phyloP scores from a whole-genome alignment of 257 asterid species.

The Dorcoceras hygrometricum region DNA sequence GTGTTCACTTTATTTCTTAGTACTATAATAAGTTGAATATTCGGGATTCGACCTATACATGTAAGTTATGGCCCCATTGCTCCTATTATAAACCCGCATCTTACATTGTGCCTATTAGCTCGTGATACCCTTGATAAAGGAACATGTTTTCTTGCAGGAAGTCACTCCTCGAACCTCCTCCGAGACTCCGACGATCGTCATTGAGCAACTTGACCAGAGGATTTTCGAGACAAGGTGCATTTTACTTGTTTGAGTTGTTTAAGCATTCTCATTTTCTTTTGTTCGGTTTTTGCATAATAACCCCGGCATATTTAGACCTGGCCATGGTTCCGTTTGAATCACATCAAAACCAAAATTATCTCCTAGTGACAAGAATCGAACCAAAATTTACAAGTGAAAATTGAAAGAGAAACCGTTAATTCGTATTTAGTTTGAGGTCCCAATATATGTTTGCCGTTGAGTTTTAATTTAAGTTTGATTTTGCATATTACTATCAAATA shows the following conservation, averaged over 20 bases:
- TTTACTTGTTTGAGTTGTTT: too few species aligned
- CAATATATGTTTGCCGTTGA: too few species aligned
- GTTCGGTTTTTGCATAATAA: not conserved
- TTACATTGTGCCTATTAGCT: not conserved
- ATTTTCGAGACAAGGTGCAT: conserved; percentile 49
- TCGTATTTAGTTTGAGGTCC: too few species aligned
- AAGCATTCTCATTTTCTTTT: not conserved
- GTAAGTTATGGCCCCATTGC: not conserved
- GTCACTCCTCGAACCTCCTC: conserved; percentile 32
- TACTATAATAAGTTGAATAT: not conserved
- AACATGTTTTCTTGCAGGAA: conserved; percentile 39
- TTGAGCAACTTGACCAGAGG: conserved; percentile 68
- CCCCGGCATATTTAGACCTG: not conserved
- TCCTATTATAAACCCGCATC: not conserved
- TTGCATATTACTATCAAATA: too few species aligned
- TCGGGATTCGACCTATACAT: not conserved
- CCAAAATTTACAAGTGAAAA: too few species aligned
- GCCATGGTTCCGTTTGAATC: too few species aligned
- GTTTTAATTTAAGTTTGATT: too few species aligned
- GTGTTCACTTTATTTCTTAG: not conserved
- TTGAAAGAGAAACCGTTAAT: too few species aligned
- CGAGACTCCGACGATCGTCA: conserved; percentile 60
- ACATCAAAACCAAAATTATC: too few species aligned
- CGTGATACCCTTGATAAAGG: not conserved
- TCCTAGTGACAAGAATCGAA: too few species aligned